phyloP scores from a whole-genome alignment of 2,329 filamentous ascomycete species.

The Fusarium sp. region DNA sequence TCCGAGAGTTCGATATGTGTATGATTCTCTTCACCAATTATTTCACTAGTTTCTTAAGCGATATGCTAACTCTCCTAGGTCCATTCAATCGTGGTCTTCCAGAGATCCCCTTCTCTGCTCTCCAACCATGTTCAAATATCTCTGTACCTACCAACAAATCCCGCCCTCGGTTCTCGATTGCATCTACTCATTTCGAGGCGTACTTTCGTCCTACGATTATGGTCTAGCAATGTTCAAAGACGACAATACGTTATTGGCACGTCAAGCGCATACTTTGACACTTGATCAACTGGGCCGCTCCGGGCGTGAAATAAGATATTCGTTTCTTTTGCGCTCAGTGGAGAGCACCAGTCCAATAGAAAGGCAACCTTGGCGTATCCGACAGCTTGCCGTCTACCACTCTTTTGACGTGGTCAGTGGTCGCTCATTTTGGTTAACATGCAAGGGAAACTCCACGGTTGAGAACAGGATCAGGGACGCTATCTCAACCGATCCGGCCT shows the following conservation, averaged over 20 bases:
- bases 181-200: constrained; percentile 23
- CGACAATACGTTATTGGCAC: constrained; percentile 24
- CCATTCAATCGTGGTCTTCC: constrained; percentile 26
- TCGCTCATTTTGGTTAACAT: constrained; percentile 17
- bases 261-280: background rate
- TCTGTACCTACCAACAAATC: constrained; percentile 32
- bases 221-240: constrained; percentile 31
- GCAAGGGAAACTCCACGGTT: constrained; percentile 23
- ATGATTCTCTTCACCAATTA: no score
- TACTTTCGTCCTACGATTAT: constrained; percentile 4
- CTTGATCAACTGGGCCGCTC: constrained; percentile 19
- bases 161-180: constrained; percentile 16
- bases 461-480: constrained; percentile 14
- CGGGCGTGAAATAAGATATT: constrained; percentile 33
- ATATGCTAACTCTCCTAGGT: no score
- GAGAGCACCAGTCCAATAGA: constrained; percentile 14
- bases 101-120: constrained; percentile 12
- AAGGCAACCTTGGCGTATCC: constrained; percentile 5
- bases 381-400: constrained; percentile 37
- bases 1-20: no score
- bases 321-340: constrained; percentile 34
- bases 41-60: no score
- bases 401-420: constrained; percentile 32
- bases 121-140: constrained; percentile 23
- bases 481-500: background rate